Conservation (phyloP, 352 stramenopile species). For the Pythium coloratum region DNA sequence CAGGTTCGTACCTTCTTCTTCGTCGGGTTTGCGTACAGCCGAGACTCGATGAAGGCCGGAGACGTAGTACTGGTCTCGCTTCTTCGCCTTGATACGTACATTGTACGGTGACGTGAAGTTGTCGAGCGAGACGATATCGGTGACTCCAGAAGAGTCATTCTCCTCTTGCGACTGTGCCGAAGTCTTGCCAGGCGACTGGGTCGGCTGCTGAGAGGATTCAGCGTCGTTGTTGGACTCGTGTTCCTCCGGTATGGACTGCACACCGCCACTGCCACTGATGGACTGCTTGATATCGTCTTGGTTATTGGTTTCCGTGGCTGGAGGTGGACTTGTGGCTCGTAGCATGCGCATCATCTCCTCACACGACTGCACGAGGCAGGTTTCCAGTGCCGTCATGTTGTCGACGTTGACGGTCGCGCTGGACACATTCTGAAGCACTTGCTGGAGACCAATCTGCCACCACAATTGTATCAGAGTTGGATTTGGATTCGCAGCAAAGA, state of each 20-base stretch:
- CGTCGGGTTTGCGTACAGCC: conserved; percentile 6
- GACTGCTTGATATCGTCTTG: background rate
- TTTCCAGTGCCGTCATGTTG: conserved; percentile 59
- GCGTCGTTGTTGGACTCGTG: background rate
- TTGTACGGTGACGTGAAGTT: conserved; percentile 80
- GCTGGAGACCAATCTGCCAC: conserved; percentile 71
- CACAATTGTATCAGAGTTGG: background rate
- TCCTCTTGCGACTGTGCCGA: background rate
- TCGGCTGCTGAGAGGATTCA: background rate
- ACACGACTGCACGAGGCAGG: conserved; percentile 54
- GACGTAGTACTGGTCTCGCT: conserved; percentile 58
- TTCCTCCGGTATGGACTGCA: conserved; percentile 17
- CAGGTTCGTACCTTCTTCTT: conserved; percentile 35
- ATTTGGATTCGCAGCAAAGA: too few species aligned
- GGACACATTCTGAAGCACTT: conserved; percentile 79
- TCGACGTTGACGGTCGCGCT: conserved; percentile 71
- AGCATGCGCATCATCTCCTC: conserved; percentile 77
- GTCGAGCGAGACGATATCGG: conserved; percentile 36
- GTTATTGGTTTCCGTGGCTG: background rate
- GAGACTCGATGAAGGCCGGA: conserved; percentile 35
- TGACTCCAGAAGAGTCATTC: background rate
- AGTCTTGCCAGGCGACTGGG: background rate
- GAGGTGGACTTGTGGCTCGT: conserved; percentile 30
- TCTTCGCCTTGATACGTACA: conserved; percentile 62
- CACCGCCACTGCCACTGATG: background rate